phyloP scores from a whole-genome alignment of 345 rosid species.

The Salix koriyanagi region DNA sequence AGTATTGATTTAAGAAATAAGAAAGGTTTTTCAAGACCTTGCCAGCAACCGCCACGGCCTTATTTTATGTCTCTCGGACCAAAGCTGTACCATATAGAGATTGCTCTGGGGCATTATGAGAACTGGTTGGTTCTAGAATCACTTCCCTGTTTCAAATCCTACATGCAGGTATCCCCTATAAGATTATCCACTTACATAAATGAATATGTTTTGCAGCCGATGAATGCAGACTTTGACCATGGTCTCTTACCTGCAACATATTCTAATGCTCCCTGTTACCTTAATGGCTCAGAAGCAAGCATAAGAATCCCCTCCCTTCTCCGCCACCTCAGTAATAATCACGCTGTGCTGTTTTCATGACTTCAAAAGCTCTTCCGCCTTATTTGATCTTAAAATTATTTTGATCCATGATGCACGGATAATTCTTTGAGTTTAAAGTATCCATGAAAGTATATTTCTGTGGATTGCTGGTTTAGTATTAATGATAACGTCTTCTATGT shows the following conservation, averaged over 20 bases:
- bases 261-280: background rate
- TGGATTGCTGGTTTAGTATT: background rate
- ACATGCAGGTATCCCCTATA: conserved; percentile 61
- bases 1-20: too few species aligned
- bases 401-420: background rate
- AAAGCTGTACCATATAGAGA: conserved; percentile 73
- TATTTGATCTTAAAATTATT: too few species aligned
- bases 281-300: background rate
- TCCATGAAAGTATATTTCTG: background rate
- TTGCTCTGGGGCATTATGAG: conserved; percentile 82
- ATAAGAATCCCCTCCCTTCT: background rate
- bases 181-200: background rate
- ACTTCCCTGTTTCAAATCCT: conserved; percentile 55
- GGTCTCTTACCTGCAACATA: background rate
- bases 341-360: background rate
- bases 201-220: background rate
- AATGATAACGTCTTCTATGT: background rate
- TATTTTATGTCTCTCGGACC: conserved; percentile 60
- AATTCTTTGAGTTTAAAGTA: background rate
- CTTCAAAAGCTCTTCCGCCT: background rate
- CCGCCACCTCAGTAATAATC: background rate
- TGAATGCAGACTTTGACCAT: background rate
- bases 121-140: conserved; percentile 84
- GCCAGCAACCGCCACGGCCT: too few species aligned
- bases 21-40: too few species aligned